Conservation (phyloP, 305 asterid genomes). For the Solanum hybrid region DNA sequence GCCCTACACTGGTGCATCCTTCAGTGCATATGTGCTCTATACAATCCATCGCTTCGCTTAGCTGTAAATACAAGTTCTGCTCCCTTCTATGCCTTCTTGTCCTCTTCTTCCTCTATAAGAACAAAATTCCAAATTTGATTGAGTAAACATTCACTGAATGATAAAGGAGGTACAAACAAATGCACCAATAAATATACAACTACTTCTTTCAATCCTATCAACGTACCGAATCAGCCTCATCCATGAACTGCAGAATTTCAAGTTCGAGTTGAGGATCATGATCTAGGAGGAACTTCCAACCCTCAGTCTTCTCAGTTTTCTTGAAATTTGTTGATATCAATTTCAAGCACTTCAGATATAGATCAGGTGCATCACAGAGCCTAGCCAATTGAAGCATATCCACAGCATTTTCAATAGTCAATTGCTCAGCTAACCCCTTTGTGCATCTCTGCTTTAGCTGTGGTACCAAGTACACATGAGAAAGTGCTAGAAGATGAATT, state of each 20-base stretch:
- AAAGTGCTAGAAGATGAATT: constrained; percentile 59
- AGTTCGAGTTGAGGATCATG: constrained; percentile 80
- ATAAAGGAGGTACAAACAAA: background rate
- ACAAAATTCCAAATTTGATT: background rate
- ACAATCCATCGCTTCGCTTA: constrained; percentile 90
- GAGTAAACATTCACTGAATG: background rate
- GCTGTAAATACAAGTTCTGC: constrained; percentile 50
- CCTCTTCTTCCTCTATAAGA: constrained; percentile 55
- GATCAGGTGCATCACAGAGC: constrained; percentile 82
- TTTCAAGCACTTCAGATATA: constrained; percentile 63
- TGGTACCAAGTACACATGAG: constrained; percentile 71
- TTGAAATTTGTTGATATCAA: constrained; percentile 40
- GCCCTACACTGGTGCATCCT: constrained; percentile 83
- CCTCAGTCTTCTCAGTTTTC: constrained; percentile 57
- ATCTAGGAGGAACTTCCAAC: constrained; percentile 68
- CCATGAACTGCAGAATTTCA: constrained; percentile 67
- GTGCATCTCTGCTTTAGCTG: constrained; percentile 74
- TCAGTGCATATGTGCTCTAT: constrained; percentile 78
- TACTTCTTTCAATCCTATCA: background rate
- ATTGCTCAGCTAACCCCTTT: constrained; percentile 34
- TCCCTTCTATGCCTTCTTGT: constrained; percentile 44
- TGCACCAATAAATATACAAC: background rate
- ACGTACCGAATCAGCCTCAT: constrained; percentile 63
- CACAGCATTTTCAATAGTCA: constrained; percentile 54
- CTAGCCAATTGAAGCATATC: constrained; percentile 82